phyloP scores from a whole-genome alignment of 805 yeast species.

The Yarrowia sp. region DNA sequence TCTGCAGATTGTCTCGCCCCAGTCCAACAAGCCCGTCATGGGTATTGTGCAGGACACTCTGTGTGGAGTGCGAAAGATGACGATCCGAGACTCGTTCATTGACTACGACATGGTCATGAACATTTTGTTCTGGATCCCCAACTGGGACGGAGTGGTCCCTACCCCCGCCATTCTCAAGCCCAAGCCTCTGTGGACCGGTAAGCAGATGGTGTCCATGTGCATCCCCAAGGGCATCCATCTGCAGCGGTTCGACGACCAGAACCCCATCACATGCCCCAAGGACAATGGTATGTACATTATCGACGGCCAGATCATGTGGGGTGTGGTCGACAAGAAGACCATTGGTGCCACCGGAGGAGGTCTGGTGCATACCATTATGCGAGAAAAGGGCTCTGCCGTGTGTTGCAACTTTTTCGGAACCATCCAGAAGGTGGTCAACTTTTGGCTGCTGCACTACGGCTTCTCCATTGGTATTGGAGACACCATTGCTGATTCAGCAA shows the following conservation, averaged over 20 bases:
- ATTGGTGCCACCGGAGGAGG: conserved; percentile 99
- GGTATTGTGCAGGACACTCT: conserved; percentile 99
- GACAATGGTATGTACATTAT: conserved; percentile 95
- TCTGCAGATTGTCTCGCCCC: conserved; percentile 95
- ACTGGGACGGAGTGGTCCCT: conserved; percentile 98
- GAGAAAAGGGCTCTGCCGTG: conserved; percentile 91
- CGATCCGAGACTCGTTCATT: conserved; percentile 81
- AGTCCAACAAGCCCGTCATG: conserved; percentile 98
- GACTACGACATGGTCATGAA: conserved; percentile 95
- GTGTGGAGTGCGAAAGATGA: conserved; percentile 95
- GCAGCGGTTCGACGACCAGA: conserved; percentile 89
- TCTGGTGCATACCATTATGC: conserved; percentile 91
- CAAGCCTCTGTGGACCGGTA: conserved; percentile 96
- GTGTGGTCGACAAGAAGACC: conserved; percentile 96
- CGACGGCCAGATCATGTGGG: conserved; percentile 95
- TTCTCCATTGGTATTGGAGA: conserved; percentile 99
- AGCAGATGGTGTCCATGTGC: conserved; percentile 85
- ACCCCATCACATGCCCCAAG: conserved; percentile 75
- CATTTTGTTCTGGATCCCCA: conserved; percentile 95
- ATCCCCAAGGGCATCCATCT: conserved; percentile 95
- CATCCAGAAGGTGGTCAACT: conserved; percentile 92
- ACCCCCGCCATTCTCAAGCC: conserved; percentile 93
- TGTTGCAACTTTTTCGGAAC: conserved; percentile 90
- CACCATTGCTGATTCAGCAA: conserved; percentile 95
- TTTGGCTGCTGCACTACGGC: conserved; percentile 94